Base-by-base conservation (phyloP, 805 yeast species). In the Metschnikowia henanensis region DNA sequence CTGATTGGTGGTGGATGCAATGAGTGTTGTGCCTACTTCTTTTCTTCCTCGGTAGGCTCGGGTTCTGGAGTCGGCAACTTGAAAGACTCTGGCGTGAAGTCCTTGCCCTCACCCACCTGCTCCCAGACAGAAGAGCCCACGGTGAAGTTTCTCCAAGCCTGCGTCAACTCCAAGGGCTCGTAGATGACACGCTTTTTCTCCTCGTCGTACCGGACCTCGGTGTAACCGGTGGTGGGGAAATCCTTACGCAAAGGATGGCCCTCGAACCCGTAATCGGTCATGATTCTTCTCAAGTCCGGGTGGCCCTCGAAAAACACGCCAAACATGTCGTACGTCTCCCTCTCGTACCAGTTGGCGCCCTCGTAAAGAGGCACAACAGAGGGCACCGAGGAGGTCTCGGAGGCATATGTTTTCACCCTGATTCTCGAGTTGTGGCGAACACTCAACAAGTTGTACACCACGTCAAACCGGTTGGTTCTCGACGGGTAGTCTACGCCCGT, bases 101-200 rank as follows among this genome's bases (percentile, higher is more conserved):
- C 95, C 49, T 79, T 75, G 58, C 96, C 96, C 16, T 83, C 84
- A 45, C 96, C 96, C 55, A 87, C 92, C 55, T 85, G 95, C 65
- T 88, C 95, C 94, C 95, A 88, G 37, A 85, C 89, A 25, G 92
- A 81, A 9, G 92, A 82, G 36, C 95, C 96, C 36, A 87, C 95
- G 21, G 86, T 73, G 72, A 88, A 88, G 74, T 87, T 85, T 75
- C 96, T 81, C 81, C 88, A 88, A 12, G 95, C 96, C 71, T 88
- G 96, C 25, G 95, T 86, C 64, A 88, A 76, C 72, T 88, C 96
- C 60, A 88, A 76, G 32, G 96, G 96, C 68, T 87, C 95, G 66
- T 88, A 88, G 16, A 88, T 87, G 44, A 88, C 82, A 64, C 96
- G 80, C 75, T 87, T 82, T 77, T 88, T 88, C 67, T 88, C 95